These are phyloP conservation scores for Kodamaea derodonti DNA, from an alignment of 1,139 yeast species.

Conservation along the genomic window DNA sequence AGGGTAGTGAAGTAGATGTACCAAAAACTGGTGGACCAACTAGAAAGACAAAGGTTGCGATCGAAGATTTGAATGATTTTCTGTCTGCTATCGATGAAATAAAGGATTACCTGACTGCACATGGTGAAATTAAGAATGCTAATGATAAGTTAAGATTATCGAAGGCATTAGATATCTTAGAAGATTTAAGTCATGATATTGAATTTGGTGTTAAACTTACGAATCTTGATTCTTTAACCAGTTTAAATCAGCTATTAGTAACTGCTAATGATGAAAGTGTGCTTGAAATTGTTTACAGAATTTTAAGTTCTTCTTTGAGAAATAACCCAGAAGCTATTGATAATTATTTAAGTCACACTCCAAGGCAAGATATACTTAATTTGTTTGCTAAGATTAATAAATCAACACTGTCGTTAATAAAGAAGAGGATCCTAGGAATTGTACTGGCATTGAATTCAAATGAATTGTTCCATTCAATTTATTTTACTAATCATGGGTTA, in stretches of 20 bases:
- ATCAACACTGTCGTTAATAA: slow-evolving; percentile 26
- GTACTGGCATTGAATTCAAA: slow-evolving; percentile 40
- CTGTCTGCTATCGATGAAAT: slow-evolving; percentile 28
- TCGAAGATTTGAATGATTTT: slow-evolving; percentile 21
- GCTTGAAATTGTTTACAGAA: slow-evolving; percentile 46
- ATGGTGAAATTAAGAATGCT: background rate
- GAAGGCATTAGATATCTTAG: slow-evolving; percentile 43
- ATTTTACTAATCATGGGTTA: slow-evolving; percentile 25
- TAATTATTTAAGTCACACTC: slow-evolving; percentile 16
- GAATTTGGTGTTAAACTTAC: slow-evolving; percentile 54
- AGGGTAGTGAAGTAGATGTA: slow-evolving; percentile 13
- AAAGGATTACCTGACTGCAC: slow-evolving; percentile 6
- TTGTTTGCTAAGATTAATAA: slow-evolving; percentile 13
- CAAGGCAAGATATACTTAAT: slow-evolving; percentile 10
- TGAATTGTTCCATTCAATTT: slow-evolving; percentile 23
- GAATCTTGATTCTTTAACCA: slow-evolving; percentile 15
- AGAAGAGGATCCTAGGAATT: slow-evolving; percentile 48
- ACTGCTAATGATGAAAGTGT: slow-evolving; percentile 12
- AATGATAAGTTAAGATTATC: slow-evolving; percentile 15
- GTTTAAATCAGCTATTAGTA: slow-evolving; percentile 15
- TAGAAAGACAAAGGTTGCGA: slow-evolving; percentile 3
- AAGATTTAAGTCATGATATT: slow-evolving; percentile 61
- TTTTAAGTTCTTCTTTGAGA: slow-evolving; percentile 57
- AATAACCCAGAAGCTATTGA: slow-evolving; percentile 68
- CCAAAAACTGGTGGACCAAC: slow-evolving; percentile 8